Evolutionary conservation across 2,329 filamentous ascomycete species (phyloP).

Genomic region (Lasiodiplodia theobromae): DNA sequence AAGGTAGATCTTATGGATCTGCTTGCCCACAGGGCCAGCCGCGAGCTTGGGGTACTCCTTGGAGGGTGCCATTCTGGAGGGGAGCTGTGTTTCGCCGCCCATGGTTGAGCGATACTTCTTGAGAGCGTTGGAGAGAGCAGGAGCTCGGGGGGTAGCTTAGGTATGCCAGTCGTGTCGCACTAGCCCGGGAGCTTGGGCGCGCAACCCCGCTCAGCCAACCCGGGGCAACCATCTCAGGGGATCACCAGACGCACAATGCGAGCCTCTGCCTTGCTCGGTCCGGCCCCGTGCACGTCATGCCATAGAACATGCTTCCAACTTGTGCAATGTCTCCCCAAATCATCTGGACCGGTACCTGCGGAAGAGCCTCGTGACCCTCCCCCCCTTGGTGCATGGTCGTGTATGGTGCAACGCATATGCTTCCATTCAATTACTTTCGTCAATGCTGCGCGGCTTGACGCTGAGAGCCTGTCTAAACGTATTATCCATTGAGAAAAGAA

Average conservation of each 20-base stretch:
- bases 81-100: slow-evolving; percentile 46
- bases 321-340: not conserved
- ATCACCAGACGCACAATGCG: slow-evolving; percentile 15
- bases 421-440: not conserved
- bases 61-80: slow-evolving; percentile 35
- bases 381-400: not conserved
- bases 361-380: not conserved
- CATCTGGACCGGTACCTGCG: not conserved
- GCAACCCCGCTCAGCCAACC: slow-evolving; percentile 17
- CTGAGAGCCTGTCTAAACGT: slow-evolving; percentile 6
- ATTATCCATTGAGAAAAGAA: slow-evolving; percentile 12
- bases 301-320: not conserved
- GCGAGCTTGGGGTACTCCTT: slow-evolving; percentile 44
- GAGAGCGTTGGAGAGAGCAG: slow-evolving; percentile 6
- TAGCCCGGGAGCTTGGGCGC: slow-evolving; percentile 18
- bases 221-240: not conserved
- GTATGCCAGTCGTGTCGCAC: slow-evolving; percentile 3
- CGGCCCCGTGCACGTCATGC: slow-evolving; percentile 17
- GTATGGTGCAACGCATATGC: too few species aligned
- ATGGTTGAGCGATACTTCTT: slow-evolving; percentile 34
- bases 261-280: slow-evolving; percentile 7
- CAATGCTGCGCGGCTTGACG: slow-evolving; percentile 1
- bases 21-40: slow-evolving; percentile 48
- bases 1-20: slow-evolving; percentile 83
- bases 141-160: slow-evolving; percentile 22